Evolutionary conservation across 192 early-diverging fungal genomes (phyloP), one percentile per base, ranked within the genome.

Genomic region (Coemansia brasiliensis): DNA sequence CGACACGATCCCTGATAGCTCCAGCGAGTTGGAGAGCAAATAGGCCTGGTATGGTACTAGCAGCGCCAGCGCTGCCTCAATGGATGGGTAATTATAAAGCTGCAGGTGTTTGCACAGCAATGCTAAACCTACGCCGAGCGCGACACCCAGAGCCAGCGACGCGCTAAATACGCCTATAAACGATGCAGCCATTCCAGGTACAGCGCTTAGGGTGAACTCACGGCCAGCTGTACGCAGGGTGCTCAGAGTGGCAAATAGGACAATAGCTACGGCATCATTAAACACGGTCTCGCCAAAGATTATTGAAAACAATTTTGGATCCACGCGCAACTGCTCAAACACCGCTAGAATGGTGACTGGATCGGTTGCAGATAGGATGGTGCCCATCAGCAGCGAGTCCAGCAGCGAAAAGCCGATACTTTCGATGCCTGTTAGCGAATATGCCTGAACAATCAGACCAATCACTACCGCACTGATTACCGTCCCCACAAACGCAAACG

Each of bases 191-290:
- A 86, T 86, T 10, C 79, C 77, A 12, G 84, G 62, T 8, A 92
- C 70, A 29, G 87, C 88, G 0, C 71, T 65, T 1, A 87, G 37
- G 55, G 87, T 83, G 57, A 96, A 70, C 5, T 87, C 86, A 46
- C 86, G 80, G 16, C 87, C 90, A 1, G 57, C 51, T 5, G 69
- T 37, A 1, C 87, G 81, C 63, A 93, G 89, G 57, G 85, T 77
- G 40, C 88, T 87, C 39, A 94, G 67, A 0, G 90, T 90, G 82
- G 86, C 86, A 71, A 92, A 94, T 52, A 98, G 79, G n/a, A 97
- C 96, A 69, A 97, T 98, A 2, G 94, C 91, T 2, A 96, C 94
- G n/a, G 93, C 92, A 61, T 98, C 96, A 61, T 98, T 98, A 29
- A 98, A 81, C 32, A 97, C 82, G 22, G 86, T 90, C 67, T 98